Percentiles rank a stretch among this genome's conserved stretches.
Evolutionary conservation across 1,139 yeast species (phyloP).

Genomic region (Geotrichum aggregatum): DNA sequence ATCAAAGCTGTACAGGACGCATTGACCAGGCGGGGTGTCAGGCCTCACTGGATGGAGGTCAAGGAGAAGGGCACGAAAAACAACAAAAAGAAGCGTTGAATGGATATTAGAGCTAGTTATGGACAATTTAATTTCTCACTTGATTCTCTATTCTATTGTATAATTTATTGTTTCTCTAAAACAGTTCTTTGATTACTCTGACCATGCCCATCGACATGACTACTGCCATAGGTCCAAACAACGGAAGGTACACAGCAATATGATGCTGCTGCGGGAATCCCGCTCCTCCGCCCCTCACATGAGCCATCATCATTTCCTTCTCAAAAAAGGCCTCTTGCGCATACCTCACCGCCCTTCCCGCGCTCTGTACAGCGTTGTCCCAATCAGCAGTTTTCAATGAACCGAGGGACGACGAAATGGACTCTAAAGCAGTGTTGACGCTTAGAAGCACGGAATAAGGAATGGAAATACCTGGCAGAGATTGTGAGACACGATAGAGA

Average conservation of each 20-base stretch:
- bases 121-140: not conserved
- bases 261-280: slow-evolving; percentile 94
- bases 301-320: slow-evolving; percentile 76
- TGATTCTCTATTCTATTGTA: no score
- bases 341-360: slow-evolving; percentile 52
- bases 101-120: no score
- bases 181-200: slow-evolving; percentile 11
- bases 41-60: slow-evolving; percentile 59
- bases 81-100: slow-evolving; percentile 33
- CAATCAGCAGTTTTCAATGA: slow-evolving; percentile 39
- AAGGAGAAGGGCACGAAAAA: slow-evolving; percentile 61
- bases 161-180: no score
- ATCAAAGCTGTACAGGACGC: slow-evolving; percentile 56
- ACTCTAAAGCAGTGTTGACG: slow-evolving; percentile 44
- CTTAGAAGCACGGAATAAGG: slow-evolving; percentile 59
- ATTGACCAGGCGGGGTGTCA: slow-evolving; percentile 62
- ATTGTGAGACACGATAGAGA: slow-evolving; percentile 59
- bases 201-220: slow-evolving; percentile 58
- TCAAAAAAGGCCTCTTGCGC: slow-evolving; percentile 86
- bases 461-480: slow-evolving; percentile 74
- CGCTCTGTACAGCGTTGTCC: slow-evolving; percentile 47
- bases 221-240: slow-evolving; percentile 76
- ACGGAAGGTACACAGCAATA: slow-evolving; percentile 84
- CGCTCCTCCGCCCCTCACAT: slow-evolving; percentile 48
- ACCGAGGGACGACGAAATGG: slow-evolving; percentile 40